A percentile compares a stretch with the other conserved stretches of the same genome.
Evolutionary conservation across 225 moss, liverwort and hornwort genomes (phyloP).

Genomic region (Pleurozium schreberi): DNA sequence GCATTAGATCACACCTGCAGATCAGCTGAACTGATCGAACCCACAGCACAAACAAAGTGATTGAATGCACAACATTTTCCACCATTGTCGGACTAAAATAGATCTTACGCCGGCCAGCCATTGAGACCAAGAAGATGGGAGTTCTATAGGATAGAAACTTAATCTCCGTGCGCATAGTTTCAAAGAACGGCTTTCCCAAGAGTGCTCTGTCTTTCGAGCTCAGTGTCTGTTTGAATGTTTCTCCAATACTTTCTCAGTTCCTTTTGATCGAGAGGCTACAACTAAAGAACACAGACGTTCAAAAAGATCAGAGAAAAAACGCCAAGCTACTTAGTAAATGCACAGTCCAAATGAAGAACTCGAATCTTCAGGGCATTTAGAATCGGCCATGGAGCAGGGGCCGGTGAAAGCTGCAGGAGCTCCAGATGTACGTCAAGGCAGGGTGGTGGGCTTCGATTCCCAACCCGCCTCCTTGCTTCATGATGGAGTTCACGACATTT

Average conservation of each 20-base stretch:
- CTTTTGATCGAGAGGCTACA: neutral
- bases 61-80: no score
- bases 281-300: neutral
- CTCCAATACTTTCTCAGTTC: neutral
- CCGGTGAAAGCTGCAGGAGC: neutral
- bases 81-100: neutral
- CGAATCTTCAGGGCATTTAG: neutral
- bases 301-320: neutral
- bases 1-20: neutral
- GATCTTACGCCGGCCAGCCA: neutral
- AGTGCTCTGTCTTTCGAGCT: neutral
- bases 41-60: neutral
- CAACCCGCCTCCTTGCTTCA: neutral
- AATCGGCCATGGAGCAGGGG: neutral
- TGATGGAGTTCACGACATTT: neutral
- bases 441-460: neutral
- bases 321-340: neutral
- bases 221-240: no score
- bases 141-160: neutral
- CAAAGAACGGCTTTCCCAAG: neutral
- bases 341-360: no score
- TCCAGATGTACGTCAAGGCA: neutral
- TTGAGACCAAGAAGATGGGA: neutral
- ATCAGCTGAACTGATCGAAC: neutral
- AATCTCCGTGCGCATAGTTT: no score